Conservation (phyloP, 2,329 filamentous ascomycete genomes). For the Lasiodiplodia citricola region DNA sequence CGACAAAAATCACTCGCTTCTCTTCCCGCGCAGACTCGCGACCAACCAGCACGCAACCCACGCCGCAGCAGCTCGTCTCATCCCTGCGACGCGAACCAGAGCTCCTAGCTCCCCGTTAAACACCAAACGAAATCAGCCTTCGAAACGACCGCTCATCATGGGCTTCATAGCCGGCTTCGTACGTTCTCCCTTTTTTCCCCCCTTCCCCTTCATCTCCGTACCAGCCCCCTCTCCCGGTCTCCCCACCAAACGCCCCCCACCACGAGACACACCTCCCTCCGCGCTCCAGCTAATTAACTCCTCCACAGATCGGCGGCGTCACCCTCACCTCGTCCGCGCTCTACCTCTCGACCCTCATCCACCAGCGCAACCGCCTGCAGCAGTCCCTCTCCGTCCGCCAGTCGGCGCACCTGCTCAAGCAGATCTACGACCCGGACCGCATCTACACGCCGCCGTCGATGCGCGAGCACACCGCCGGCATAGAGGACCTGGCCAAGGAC, state of each 20-base stretch:
- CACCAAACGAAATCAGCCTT: not conserved
- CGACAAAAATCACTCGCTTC: not conserved
- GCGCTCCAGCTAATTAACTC: constrained; percentile 24
- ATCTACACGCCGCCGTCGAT: constrained; percentile 43
- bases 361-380: constrained; percentile 53
- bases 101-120: not conserved
- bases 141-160: constrained; percentile 40
- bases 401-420: constrained; percentile 50
- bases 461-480: constrained; percentile 47
- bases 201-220: not conserved
- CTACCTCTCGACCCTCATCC: constrained; percentile 48
- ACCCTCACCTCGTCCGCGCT: constrained; percentile 54
- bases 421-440: constrained; percentile 51
- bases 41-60: not conserved
- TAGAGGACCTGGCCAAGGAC: constrained; percentile 56
- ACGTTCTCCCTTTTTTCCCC: constrained; percentile 30
- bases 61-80: constrained; percentile 1
- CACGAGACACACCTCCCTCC: not conserved
- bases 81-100: constrained; percentile 6
- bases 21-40: not conserved
- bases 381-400: constrained; percentile 54
- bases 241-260: not conserved
- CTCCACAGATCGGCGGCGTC: constrained; percentile 53
- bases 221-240: not conserved
- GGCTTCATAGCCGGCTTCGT: constrained; percentile 60